These are phyloP conservation scores for Psophocarpus tetragonolobus DNA, from an alignment of 306 rosid genomes.

Conservation along the genomic window DNA sequence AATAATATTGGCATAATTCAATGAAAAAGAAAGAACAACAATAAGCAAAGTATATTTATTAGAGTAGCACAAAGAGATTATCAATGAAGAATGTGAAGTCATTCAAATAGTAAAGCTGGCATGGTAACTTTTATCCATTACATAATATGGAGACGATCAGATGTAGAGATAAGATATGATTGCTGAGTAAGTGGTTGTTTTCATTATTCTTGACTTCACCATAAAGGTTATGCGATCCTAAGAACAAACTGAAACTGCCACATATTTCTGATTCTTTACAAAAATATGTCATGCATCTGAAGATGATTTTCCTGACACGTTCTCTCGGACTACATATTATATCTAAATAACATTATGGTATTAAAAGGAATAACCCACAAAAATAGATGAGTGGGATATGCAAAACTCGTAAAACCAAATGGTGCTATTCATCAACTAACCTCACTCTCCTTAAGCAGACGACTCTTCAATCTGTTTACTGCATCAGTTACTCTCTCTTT, in stretches of 20 bases:
- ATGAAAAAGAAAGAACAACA: background rate
- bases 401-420: background rate
- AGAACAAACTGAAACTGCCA: constrained; percentile 1
- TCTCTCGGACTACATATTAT: background rate
- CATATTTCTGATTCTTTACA: constrained; percentile 11
- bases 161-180: background rate
- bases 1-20: background rate
- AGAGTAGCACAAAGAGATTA: constrained; percentile 9
- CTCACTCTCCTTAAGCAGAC: constrained; percentile 67
- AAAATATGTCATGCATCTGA: background rate
- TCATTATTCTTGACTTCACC: background rate
- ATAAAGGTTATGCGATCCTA: background rate
- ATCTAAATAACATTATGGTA: background rate
- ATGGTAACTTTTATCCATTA: background rate
- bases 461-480: constrained; percentile 59
- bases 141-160: background rate
- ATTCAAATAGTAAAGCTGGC: background rate
- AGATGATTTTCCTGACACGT: background rate
- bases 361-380: background rate
- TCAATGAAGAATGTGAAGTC: background rate
- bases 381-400: background rate
- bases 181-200: background rate
- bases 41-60: background rate
- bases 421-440: constrained; percentile 42
- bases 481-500: constrained; percentile 54